Evolutionary conservation across 2,329 filamentous ascomycete species (phyloP), one percentile per base, ranked within the genome.

Genomic region (Epichloe glyceriae): DNA sequence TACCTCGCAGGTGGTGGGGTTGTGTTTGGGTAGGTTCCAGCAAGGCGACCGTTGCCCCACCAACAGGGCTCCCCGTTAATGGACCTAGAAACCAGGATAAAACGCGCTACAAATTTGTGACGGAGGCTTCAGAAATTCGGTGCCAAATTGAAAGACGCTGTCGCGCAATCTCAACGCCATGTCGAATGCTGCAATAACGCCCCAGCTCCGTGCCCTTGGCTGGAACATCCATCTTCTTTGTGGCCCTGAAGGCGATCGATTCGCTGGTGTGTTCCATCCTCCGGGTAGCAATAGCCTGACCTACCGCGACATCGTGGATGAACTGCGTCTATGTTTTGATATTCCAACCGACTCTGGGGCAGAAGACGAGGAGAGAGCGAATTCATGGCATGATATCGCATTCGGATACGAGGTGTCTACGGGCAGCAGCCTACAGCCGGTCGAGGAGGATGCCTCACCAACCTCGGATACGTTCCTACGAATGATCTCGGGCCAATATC

Each of bases 311-410:
- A 37, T 56, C 30, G 26, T 54, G 14, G 33, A 56, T n/a, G 54
- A 58, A 48, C 43, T 58, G 19, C 48, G 54, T 19, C 54, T 56
- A 5, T 54, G 51, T 40, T 58, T 58, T 41, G 52, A 56, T n/a
- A 45, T 56, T 4, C 44, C 35, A 38, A 46, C 3, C 14, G 15
- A 44, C 33, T 30, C 20, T 46, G 33, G 34, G n/a, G 41, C 30
- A 45, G 49, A 46, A 12, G 35, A 38, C 8, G 10, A n/a, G n/a
- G 49, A 35, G 5, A 50, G 30, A 0, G 33, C 47, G 17, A 46
- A 53, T 19, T 15, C 47, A 8, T 56, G 50, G 52, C 37, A 49
- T 4, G 35, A 30, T 11, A 20, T 57, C 10, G 51, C 50, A 0
- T 57, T 57, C 37, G 48, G 20, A 20, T 20, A 20, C 20, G 20